These are phyloP conservation scores for Blastocystis hominis DNA, from an alignment of 352 stramenopile genomes.

Conservation along the genomic window DNA sequence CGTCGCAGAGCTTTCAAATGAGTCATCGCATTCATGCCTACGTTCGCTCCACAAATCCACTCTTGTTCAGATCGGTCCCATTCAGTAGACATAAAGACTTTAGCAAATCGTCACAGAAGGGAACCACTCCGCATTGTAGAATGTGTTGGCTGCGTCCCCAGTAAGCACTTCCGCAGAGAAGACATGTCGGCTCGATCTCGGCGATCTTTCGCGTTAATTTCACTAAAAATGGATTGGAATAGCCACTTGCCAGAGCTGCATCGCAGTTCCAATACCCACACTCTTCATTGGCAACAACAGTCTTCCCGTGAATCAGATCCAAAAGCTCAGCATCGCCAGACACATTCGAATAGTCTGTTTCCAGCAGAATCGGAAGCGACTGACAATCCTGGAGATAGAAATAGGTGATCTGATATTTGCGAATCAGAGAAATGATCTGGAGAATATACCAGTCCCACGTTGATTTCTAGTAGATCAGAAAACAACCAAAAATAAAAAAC, in stretches of 20 bases:
- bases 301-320: background rate
- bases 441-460: slow-evolving; percentile 3
- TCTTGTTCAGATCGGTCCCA: slow-evolving; percentile 1
- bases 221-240: slow-evolving; percentile 47
- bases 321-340: background rate
- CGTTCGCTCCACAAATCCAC: background rate
- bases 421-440: background rate
- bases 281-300: slow-evolving; percentile 18
- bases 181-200: background rate
- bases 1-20: background rate
- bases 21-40: background rate
- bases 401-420: background rate
- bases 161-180: slow-evolving; percentile 7
- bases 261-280: slow-evolving; percentile 39
- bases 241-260: background rate
- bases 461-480: background rate
- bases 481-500: background rate
- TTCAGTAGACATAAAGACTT: background rate
- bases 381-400: slow-evolving; percentile 54
- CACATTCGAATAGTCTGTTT: background rate
- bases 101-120: slow-evolving; percentile 23
- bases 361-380: slow-evolving; percentile 22
- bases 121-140: background rate
- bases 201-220: slow-evolving; percentile 17
- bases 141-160: slow-evolving; percentile 16